Percentiles rank a stretch among this genome's conserved stretches.
These are phyloP conservation scores for Sinapis alba DNA, from an alignment of 441 rosid species.

Conservation along the genomic window DNA sequence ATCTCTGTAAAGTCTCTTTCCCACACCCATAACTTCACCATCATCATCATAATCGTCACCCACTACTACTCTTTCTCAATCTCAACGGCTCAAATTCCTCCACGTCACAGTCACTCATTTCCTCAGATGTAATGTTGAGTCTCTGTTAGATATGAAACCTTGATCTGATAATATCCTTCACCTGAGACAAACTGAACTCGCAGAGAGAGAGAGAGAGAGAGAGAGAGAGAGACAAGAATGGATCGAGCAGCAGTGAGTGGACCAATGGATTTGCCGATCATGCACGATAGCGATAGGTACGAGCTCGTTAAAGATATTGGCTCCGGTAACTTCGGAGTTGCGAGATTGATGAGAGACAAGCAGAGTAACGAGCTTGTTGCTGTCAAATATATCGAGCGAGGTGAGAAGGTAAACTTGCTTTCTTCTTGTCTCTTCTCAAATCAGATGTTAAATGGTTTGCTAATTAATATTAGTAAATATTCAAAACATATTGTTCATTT, in stretches of 20 bases:
- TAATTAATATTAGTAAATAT: not conserved
- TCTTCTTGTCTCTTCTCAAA: not conserved
- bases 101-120: slow-evolving; percentile 44
- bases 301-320: slow-evolving; percentile 93
- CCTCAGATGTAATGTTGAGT: slow-evolving; percentile 28
- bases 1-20: slow-evolving; percentile 44
- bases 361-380: slow-evolving; percentile 90
- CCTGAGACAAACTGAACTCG: not conserved
- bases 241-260: slow-evolving; percentile 80
- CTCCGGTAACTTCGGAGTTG: slow-evolving; percentile 94
- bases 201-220: slow-evolving; percentile 24
- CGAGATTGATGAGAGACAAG: slow-evolving; percentile 89
- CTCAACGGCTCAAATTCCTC: slow-evolving; percentile 38
- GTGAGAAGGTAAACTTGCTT: slow-evolving; percentile 83
- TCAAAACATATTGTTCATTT: not conserved
- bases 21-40: slow-evolving; percentile 42
- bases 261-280: slow-evolving; percentile 93
- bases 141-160: slow-evolving; percentile 16
- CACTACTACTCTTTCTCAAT: not conserved
- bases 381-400: slow-evolving; percentile 98
- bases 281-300: slow-evolving; percentile 95
- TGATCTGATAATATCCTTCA: not conserved
- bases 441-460: not conserved
- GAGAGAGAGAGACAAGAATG: slow-evolving; percentile 45
- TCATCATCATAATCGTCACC: slow-evolving; percentile 12